phyloP scores from a whole-genome alignment of 139 green algal species.

The Trebouxia sp. region DNA sequence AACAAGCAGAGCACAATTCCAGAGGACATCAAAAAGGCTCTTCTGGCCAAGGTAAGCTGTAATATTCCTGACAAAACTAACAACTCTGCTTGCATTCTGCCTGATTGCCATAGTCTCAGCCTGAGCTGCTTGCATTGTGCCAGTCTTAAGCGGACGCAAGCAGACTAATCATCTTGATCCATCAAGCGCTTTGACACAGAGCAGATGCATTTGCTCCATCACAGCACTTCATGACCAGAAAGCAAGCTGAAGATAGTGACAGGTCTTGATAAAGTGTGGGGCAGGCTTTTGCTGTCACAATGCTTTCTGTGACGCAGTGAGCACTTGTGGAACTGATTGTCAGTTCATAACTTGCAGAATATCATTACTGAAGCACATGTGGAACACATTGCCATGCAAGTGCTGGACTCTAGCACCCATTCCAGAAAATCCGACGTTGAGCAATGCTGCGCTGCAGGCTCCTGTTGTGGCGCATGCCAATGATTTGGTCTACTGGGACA shows the following conservation, averaged over 20 bases:
- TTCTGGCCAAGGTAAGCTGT: slow-evolving; percentile 14
- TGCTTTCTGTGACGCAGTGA: neutral
- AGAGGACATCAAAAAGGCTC: slow-evolving; percentile 7
- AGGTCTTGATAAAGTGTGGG: neutral
- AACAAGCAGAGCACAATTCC: neutral
- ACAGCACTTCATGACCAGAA: neutral
- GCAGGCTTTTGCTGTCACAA: neutral
- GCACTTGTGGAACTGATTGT: neutral
- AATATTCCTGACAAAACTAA: neutral
- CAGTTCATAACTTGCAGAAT: neutral
- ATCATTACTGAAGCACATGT: neutral
- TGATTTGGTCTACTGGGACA: slow-evolving; percentile 50
- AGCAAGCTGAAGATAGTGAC: neutral
- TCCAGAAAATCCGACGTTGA: too few relatives aligned
- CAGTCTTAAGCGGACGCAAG: neutral
- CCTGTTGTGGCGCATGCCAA: slow-evolving; percentile 41
- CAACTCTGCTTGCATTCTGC: neutral
- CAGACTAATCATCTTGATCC: neutral
- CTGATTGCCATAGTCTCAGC: neutral
- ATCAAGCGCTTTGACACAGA: neutral
- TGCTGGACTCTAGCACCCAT: neutral
- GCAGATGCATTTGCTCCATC: neutral
- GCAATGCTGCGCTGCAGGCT: too few relatives aligned
- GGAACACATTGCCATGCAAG: neutral
- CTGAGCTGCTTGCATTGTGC: neutral